Evolutionary conservation across 164 flowering plant species (phyloP), one percentile per base, ranked within the genome.

Genomic region (Litsea cubeba): DNA sequence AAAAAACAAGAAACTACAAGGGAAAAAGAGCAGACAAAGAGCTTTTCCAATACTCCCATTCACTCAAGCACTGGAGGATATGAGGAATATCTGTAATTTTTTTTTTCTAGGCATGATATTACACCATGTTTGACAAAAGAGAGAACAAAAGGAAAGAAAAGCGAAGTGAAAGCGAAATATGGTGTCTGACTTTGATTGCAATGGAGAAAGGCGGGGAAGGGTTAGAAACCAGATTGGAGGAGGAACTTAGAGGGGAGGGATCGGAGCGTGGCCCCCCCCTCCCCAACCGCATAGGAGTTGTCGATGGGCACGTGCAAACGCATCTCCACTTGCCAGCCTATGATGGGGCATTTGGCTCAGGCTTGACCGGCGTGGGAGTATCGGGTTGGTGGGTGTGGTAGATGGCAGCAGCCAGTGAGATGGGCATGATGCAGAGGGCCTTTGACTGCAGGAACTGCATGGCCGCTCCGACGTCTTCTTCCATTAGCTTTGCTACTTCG

Each of bases 391-490:
- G 84, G 0, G 84, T 79, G 40, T 82, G 85, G 76, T 84, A 92
- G 73, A 92, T 88, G 7, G 90, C 86, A 0, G 86, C 66, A 30
- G 97, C 97, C 3, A 90, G 90, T 23, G 93, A 87, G 60, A 88
- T 78, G 15, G 93, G 97, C 97, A 92, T 92, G 68, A 90, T 86
- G 83, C 97, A 92, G 8, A 90, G 89, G 51, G 89, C 88, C 79
- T 92, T 92, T 71, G 94, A 87, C 78, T 92, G 97, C 60, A 92
- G 95, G 78, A 84, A 86, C 60, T 89, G 95, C 97, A 90, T 90
- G 1, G 95, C 97, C 23, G 93, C 89, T 25, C 97, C 93, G 24
- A 90, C 82, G 63, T 92, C 90, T 84, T 90, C 92, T 81, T 89
- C 92, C 95, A 90, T 92, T 62, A 92, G 88, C 87, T 87, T 92